Conservation (phyloP, 2,329 filamentous ascomycete genomes). For the Penicillium sp. region DNA sequence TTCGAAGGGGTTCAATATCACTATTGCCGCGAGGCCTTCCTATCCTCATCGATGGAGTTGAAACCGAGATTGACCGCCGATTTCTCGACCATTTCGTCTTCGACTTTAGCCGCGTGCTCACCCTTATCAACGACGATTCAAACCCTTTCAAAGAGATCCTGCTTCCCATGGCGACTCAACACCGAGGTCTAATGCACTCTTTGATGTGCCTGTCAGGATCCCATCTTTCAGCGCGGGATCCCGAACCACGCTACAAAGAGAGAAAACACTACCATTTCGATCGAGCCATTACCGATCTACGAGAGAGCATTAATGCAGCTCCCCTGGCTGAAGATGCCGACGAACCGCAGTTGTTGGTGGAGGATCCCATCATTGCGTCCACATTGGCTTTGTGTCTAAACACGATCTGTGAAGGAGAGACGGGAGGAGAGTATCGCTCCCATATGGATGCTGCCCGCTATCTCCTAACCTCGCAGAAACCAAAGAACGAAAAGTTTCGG, state of each 20-base stretch:
- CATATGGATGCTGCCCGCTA: constrained; percentile 73
- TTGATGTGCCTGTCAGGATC: constrained; percentile 78
- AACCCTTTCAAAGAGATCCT: constrained; percentile 85
- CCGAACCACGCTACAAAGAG: constrained; percentile 49
- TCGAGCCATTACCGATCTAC: constrained; percentile 36
- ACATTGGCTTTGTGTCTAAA: constrained; percentile 59
- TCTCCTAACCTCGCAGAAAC: constrained; percentile 61
- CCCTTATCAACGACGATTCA: constrained; percentile 72
- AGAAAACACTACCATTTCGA: constrained; percentile 55
- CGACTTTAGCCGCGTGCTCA: constrained; percentile 74
- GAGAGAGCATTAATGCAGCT: constrained; percentile 35
- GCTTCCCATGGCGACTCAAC: constrained; percentile 73
- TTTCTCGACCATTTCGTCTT: constrained; percentile 82
- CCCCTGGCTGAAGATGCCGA: constrained; percentile 19
- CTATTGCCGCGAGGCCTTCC: constrained; percentile 46
- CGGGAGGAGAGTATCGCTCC: constrained; percentile 68
- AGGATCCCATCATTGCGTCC: constrained; percentile 59
- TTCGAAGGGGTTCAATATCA: constrained; percentile 30
- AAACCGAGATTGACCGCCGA: constrained; percentile 71
- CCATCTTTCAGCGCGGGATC: constrained; percentile 57
- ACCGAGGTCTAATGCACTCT: constrained; percentile 85
- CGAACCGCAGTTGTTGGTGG: constrained; percentile 41
- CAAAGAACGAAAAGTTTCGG: constrained; percentile 64
- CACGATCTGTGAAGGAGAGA: constrained; percentile 58
- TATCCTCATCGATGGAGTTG: constrained; percentile 71